A percentile compares a stretch with the other conserved stretches of the same genome.
phyloP scores from a whole-genome alignment of 352 stramenopile genomes.

The Peronospora tabacina region DNA sequence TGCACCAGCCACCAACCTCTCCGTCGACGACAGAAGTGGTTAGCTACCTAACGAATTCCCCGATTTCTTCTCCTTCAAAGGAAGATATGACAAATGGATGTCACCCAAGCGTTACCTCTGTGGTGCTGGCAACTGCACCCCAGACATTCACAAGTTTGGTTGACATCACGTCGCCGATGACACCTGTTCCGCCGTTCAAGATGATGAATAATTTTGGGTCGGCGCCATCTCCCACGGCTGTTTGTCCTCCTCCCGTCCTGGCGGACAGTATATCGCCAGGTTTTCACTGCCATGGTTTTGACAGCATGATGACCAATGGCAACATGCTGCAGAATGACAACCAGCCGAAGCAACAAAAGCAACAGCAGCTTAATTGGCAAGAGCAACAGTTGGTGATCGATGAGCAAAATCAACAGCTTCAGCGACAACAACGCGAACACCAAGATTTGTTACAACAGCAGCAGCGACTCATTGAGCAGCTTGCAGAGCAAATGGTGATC shows the following conservation, averaged over 20 bases:
- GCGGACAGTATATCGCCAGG: slow-evolving; percentile 27
- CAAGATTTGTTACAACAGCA: slow-evolving; percentile 22
- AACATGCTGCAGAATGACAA: slow-evolving; percentile 17
- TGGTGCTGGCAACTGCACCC: slow-evolving; percentile 8
- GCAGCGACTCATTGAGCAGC: slow-evolving; percentile 31
- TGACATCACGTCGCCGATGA: slow-evolving; percentile 26
- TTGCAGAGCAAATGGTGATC: slow-evolving; percentile 33
- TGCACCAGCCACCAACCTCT: slow-evolving; percentile 24
- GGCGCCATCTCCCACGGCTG: slow-evolving; percentile 19
- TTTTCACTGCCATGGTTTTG: slow-evolving; percentile 37
- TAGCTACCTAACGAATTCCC: slow-evolving; percentile 29
- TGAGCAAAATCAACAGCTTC: slow-evolving; percentile 33
- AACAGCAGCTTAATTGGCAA: slow-evolving; percentile 19
- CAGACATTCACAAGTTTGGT: slow-evolving; percentile 27
- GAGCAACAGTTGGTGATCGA: slow-evolving; percentile 21
- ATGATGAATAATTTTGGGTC: slow-evolving; percentile 30
- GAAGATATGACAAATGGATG: slow-evolving; percentile 22
- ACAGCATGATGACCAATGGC: slow-evolving; percentile 28
- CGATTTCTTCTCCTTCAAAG: slow-evolving; percentile 36
- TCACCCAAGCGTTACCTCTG: slow-evolving; percentile 9
- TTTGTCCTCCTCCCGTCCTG: slow-evolving; percentile 29
- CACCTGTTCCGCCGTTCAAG: slow-evolving; percentile 30
- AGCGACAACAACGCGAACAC: slow-evolving; percentile 31
- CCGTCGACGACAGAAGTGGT: slow-evolving; percentile 30
- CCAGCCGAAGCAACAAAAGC: slow-evolving; percentile 25